Evolutionary conservation across 2,329 filamentous ascomycete genomes (phyloP).

Genomic region (Aspergillus uvarum): DNA sequence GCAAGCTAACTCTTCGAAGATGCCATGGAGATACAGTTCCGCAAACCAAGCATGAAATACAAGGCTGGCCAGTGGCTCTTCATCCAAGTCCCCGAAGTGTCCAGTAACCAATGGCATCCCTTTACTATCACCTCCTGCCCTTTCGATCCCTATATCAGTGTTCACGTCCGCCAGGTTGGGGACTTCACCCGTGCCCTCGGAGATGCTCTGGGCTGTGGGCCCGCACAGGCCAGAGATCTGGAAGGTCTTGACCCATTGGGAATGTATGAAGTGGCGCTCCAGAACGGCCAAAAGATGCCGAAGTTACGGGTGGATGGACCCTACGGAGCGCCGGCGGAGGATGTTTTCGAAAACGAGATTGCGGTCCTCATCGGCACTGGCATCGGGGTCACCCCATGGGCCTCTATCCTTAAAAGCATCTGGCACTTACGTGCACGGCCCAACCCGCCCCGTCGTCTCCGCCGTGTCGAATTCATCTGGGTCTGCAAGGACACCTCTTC

Average conservation of each 20-base stretch:
- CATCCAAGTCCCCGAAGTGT: constrained; percentile 86
- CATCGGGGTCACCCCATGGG: constrained; percentile 84
- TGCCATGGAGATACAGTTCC: constrained; percentile 95
- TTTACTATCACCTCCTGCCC: constrained; percentile 99
- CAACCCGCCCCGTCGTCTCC: constrained; percentile 83
- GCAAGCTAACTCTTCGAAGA: constrained; percentile 54
- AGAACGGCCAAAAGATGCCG: constrained; percentile 92
- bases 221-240: constrained; percentile 83
- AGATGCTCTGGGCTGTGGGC: constrained; percentile 88
- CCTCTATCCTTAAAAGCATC: constrained; percentile 92
- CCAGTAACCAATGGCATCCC: constrained; percentile 91
- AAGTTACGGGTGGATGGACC: constrained; percentile 86
- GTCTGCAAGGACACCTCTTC: constrained; percentile 93
- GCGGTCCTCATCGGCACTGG: constrained; percentile 77
- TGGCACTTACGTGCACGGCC: constrained; percentile 91
- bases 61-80: constrained; percentile 99
- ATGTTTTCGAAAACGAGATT: constrained; percentile 91
- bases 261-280: constrained; percentile 96
- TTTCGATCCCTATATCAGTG: constrained; percentile 88
- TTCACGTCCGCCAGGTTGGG: constrained; percentile 94
- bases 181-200: constrained; percentile 95
- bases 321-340: constrained; percentile 94
- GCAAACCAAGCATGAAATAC: constrained; percentile 95
- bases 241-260: constrained; percentile 87
- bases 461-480: constrained; percentile 98